Base-by-base conservation (phyloP, 768 basidiomycete species). In the Leccinum boreale region DNA sequence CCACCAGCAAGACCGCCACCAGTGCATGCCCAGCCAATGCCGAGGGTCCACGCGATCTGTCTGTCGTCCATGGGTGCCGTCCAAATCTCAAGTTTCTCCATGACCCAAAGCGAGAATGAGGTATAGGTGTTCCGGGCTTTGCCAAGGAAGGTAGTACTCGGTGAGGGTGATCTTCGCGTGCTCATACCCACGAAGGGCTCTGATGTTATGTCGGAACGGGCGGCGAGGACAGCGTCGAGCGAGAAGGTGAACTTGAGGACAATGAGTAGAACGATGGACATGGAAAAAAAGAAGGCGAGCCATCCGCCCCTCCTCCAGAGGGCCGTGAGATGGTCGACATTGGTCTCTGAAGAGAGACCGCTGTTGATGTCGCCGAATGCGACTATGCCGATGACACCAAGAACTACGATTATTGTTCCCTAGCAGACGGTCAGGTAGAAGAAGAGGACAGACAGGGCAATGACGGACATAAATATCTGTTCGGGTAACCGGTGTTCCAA, bases 21-120 rank as follows among this genome's bases (percentile, higher is more conserved):
- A 55, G 86, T 86, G 60, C 94, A 94, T 3, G 93, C 90, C 96
- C 95, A 98, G 2, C 87, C 88, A 51, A 98, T 92, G 14, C 94
- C 95, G 47, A 95, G 79, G 26, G 90, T 86, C 92, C 94, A 97
- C 7, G 89, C 88, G 44, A 98, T 78, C 54, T 86, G 86, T 63
- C 83, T 89, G 67, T 98, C 95, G 67, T 89, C 89, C 66, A 87
- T 89, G 12, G 86, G 79, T 28, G 83, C 86, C 8, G 87, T 88
- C 87, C 90, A 89, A 1, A 71, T 63, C 67, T 95, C 92, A 51
- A 94, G 73, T 66, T 79, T 78, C 60, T 85, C 82, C 24, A 79
- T 80, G 35, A 89, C 67, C 76, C 82, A 79, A 26, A 73, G 65
- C 73, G 89, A 83, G 7, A 76, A 53, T 15, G 69, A 69, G 6